phyloP scores from a whole-genome alignment of 75 land plant species.

The Ceratopteris richardii region DNA sequence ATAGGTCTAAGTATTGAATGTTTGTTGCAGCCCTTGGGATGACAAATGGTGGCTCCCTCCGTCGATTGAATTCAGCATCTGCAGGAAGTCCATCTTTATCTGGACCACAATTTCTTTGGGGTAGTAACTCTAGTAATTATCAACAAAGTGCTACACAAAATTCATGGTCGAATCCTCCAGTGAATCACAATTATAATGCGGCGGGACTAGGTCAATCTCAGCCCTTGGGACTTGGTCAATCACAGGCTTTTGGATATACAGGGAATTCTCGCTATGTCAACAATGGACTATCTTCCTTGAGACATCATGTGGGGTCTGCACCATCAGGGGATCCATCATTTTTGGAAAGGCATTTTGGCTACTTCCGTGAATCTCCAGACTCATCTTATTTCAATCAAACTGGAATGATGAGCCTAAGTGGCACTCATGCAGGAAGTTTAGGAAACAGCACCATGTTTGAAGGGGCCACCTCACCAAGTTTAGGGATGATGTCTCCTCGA shows the following conservation, averaged over 20 bases:
- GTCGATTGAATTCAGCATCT: background rate
- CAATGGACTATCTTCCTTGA: slow-evolving; percentile 29
- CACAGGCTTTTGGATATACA: slow-evolving; percentile 26
- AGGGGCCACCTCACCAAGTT: slow-evolving; percentile 46
- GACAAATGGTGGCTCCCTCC: background rate
- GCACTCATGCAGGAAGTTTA: slow-evolving; percentile 30
- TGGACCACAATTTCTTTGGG: slow-evolving; percentile 3
- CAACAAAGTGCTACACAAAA: slow-evolving; percentile 20
- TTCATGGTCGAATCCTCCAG: slow-evolving; percentile 21
- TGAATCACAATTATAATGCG: slow-evolving; percentile 4
- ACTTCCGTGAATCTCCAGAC: slow-evolving; percentile 61
- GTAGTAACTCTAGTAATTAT: background rate
- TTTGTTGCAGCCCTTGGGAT: background rate
- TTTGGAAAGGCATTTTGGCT: slow-evolving; percentile 55
- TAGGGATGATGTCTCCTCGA: slow-evolving; percentile 51
- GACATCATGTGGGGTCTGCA: slow-evolving; percentile 74
- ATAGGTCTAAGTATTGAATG: background rate
- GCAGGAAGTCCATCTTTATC: background rate
- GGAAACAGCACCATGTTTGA: slow-evolving; percentile 39
- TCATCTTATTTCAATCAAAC: slow-evolving; percentile 29
- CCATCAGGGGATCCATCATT: slow-evolving; percentile 57
- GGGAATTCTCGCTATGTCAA: slow-evolving; percentile 30
- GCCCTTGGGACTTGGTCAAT: slow-evolving; percentile 18
- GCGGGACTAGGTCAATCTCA: slow-evolving; percentile 10
- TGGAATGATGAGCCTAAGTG: slow-evolving; percentile 46